These are phyloP conservation scores for Antrodiella citrinella DNA, from an alignment of 768 basidiomycete species.

Conservation along the genomic window DNA sequence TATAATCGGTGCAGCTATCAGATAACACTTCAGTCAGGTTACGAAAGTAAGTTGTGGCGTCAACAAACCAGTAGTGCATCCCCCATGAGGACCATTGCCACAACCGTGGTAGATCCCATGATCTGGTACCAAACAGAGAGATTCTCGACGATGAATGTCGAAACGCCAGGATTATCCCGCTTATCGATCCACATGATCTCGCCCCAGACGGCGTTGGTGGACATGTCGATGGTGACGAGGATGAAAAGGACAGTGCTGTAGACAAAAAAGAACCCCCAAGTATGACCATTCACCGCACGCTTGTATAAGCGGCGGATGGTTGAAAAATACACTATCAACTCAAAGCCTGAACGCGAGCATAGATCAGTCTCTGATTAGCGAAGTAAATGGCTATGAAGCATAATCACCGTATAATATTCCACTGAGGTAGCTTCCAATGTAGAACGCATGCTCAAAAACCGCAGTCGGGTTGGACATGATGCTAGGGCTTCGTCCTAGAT, in stretches of 20 bases:
- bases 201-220: slow-evolving; percentile 19
- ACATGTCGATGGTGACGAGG: slow-evolving; percentile 21
- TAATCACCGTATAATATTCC: slow-evolving; percentile 9
- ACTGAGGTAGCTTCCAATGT: slow-evolving; percentile 10
- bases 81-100: slow-evolving; percentile 16
- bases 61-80: slow-evolving; percentile 21
- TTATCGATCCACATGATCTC: slow-evolving; percentile 22
- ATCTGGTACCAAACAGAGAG: slow-evolving; percentile 18
- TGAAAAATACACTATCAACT: slow-evolving; percentile 13
- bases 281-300: slow-evolving; percentile 1
- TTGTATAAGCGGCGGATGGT: slow-evolving; percentile 8
- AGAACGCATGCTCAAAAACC: slow-evolving; percentile 10
- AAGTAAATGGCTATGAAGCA: neutral
- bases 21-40: neutral
- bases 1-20: slow-evolving; percentile 18
- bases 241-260: slow-evolving; percentile 19
- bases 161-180: slow-evolving; percentile 16
- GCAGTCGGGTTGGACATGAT: slow-evolving; percentile 4
- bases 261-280: slow-evolving; percentile 13
- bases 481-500: no score
- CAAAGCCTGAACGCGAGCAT: slow-evolving; percentile 10
- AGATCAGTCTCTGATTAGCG: neutral
- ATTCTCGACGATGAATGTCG: slow-evolving; percentile 13
- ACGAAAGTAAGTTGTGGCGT: neutral
- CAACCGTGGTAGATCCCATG: slow-evolving; percentile 16